phyloP scores from a whole-genome alignment of 83 land plant species.

The Thuja plicata region DNA sequence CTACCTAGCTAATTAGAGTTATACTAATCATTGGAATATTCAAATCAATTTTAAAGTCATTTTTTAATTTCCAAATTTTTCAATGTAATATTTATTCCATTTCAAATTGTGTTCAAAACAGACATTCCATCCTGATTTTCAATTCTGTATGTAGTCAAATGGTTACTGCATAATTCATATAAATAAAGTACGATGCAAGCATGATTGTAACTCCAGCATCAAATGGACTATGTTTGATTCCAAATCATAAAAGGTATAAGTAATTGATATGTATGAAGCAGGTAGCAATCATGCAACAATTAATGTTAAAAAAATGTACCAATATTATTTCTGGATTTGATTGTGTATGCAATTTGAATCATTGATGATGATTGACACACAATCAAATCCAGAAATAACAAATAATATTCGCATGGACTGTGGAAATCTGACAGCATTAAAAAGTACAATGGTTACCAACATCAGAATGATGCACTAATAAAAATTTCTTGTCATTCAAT shows the following conservation, averaged over 20 bases:
- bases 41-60: background rate
- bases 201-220: background rate
- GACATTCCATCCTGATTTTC: background rate
- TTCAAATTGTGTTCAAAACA: background rate
- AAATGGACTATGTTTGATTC: background rate
- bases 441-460: background rate
- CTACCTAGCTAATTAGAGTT: background rate
- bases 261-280: background rate
- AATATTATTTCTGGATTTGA: no score
- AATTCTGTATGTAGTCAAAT: background rate
- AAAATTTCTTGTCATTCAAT: background rate
- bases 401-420: no score
- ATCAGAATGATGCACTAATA: background rate
- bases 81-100: background rate
- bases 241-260: background rate
- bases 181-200: background rate
- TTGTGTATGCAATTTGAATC: no score
- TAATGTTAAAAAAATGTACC: background rate
- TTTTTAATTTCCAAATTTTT: background rate
- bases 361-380: no score
- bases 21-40: background rate
- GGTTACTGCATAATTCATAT: background rate
- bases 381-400: no score
- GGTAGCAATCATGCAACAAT: background rate
- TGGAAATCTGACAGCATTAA: no score